A percentile compares a stretch with the other conserved stretches of the same genome.
Conservation (phyloP, 1,284 basidiomycete species). For the Agroathelia rolfsii region DNA sequence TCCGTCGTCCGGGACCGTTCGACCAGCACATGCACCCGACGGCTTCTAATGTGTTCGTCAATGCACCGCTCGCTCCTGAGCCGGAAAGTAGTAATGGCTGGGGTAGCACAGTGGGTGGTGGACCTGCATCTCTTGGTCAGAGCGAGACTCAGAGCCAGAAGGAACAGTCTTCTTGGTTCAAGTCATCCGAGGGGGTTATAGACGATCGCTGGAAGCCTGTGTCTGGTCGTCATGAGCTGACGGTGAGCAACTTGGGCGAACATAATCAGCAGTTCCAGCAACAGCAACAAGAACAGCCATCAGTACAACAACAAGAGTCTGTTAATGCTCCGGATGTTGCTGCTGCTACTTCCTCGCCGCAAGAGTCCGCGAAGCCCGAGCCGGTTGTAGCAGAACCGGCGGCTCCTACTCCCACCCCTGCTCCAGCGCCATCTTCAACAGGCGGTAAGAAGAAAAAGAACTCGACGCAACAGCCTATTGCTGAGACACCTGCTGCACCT, state of each 20-base stretch:
- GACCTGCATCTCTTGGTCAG: too few species aligned
- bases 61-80: slow-evolving; percentile 17
- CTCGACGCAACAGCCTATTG: slow-evolving; percentile 8
- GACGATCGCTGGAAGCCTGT: slow-evolving; percentile 38
- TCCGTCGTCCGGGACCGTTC: slow-evolving; percentile 33
- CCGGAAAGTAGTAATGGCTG: slow-evolving; percentile 23
- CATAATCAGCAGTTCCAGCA: slow-evolving; percentile 40
- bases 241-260: slow-evolving; percentile 47
- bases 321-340: slow-evolving; percentile 4
- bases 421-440: slow-evolving; percentile 12
- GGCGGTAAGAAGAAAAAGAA: slow-evolving; percentile 10
- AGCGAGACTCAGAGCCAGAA: slow-evolving; percentile 16
- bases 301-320: slow-evolving; percentile 13
- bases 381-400: slow-evolving; percentile 8
- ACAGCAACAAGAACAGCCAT: slow-evolving; percentile 14
- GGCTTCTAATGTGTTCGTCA: slow-evolving; percentile 16
- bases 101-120: slow-evolving; percentile 22
- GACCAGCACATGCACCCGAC: slow-evolving; percentile 25
- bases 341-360: slow-evolving; percentile 4
- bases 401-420: slow-evolving; percentile 7
- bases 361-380: slow-evolving; percentile 7
- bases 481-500: slow-evolving; percentile 8
- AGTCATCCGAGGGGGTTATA: slow-evolving; percentile 30
- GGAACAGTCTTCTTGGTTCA: slow-evolving; percentile 46
- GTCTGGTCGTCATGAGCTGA: slow-evolving; percentile 35